Base-by-base conservation (phyloP, 805 yeast genomes). In the Ogataea polymorpha region DNA sequence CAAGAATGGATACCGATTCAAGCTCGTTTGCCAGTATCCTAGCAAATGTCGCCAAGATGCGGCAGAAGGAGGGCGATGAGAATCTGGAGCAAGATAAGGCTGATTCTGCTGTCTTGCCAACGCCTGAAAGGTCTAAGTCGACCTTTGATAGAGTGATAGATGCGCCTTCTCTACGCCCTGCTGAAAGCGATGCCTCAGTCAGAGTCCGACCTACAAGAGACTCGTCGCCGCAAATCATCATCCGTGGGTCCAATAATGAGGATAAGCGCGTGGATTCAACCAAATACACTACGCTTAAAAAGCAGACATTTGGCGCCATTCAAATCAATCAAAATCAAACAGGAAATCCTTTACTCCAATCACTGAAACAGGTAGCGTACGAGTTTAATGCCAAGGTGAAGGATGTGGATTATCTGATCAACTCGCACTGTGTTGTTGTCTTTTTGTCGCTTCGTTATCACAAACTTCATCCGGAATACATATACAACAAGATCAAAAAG, bases 381-480 rank as follows among this genome's bases (percentile, higher is more conserved):
- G 75, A 79, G 50, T 79, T 58, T 66, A 80, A 73, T 37, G 67
- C 71, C 5, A 62, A 62, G 13, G 61, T 71, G 45, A 70, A 63
- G 49, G 72, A 62, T 55, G 84, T 67, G 51, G 95, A 86, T 56
- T 86, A 85, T 59, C 68, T 80, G 35, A 72, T 85, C 12, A 79
- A 75, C 42, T 66, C 80, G 23, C 62, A 74, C 58, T 60, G 77
- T 57, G 74, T 74, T 42, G 73, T 82, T 1, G 51, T 86, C 0
- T 83, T 84, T 49, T 66, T 86, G 3, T 78, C 87, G 1, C 59
- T 86, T 35, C 80, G 82, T 37, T 86, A 85, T 56, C 88, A 83
- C 55, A 84, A 83, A 58, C 63, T 86, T 28, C 83, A 81, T 49
- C 88, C 90, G 0, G 91, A 84, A 50, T 85, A 86, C 51, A 71